A percentile compares a stretch with the other conserved stretches of the same genome.
These are phyloP conservation scores for Cryptococcus amylolentus DNA, from an alignment of 1,284 basidiomycete genomes.

Conservation along the genomic window DNA sequence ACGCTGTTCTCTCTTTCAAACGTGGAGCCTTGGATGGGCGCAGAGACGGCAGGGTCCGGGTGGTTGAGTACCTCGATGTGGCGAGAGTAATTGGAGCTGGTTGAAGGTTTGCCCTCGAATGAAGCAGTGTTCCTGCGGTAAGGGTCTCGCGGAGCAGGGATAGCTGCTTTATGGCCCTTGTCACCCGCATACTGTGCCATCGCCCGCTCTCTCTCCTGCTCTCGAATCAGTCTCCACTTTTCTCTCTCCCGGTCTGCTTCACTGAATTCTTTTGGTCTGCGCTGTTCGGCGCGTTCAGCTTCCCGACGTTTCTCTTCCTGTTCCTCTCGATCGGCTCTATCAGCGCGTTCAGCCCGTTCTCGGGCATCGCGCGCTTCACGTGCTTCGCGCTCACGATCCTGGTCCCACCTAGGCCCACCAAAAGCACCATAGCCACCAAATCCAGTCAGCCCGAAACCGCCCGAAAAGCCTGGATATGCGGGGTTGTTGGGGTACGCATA, in stretches of 20 bases:
- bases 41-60: conserved; percentile 14
- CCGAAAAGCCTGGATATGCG: conserved; percentile 9
- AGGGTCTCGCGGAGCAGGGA: conserved; percentile 8
- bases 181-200: not conserved
- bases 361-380: conserved; percentile 4
- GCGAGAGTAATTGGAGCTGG: conserved; percentile 16
- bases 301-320: conserved; percentile 8
- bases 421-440: conserved; percentile 18
- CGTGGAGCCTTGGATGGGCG: not conserved
- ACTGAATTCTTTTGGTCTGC: too few species aligned
- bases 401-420: conserved; percentile 14
- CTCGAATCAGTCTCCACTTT: conserved; percentile 6
- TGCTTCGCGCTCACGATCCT: conserved; percentile 14
- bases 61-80: conserved; percentile 39
- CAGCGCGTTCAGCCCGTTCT: conserved; percentile 2
- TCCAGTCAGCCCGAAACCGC: conserved; percentile 14
- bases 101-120: conserved; percentile 1
- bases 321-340: conserved; percentile 3
- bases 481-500: not conserved
- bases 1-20: conserved; percentile 13
- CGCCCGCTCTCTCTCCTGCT: conserved; percentile 8
- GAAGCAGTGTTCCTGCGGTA: conserved; percentile 14
- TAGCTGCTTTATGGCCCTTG: not conserved
- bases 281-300: conserved; percentile 11
- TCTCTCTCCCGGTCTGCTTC: not conserved